phyloP scores from a whole-genome alignment of 73 alveolate species.

The Stentor roeselii region DNA sequence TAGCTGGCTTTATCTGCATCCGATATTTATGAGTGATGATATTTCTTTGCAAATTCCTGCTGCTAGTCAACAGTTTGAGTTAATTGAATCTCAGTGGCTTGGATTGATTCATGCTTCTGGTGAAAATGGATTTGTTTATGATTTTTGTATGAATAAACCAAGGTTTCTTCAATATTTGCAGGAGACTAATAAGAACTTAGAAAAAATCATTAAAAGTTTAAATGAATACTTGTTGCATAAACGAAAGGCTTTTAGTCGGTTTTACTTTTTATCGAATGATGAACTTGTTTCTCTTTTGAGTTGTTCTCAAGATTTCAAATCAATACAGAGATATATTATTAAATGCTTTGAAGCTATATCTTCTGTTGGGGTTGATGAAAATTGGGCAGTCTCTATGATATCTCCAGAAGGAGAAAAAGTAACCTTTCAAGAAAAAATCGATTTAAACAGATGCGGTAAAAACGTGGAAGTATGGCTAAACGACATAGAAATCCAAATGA shows the following conservation, averaged over 20 bases:
- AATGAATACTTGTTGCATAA: constrained; percentile 77
- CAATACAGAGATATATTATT: constrained; percentile 70
- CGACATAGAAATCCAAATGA: constrained; percentile 59
- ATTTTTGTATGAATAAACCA: constrained; percentile 63
- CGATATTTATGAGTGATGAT: constrained; percentile 81
- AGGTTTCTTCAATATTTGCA: constrained; percentile 53
- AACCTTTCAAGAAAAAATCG: constrained; percentile 48
- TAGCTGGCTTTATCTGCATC: constrained; percentile 83
- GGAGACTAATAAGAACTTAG: constrained; percentile 74
- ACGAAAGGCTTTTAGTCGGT: constrained; percentile 87
- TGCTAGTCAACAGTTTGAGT: constrained; percentile 66
- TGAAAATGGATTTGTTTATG: constrained; percentile 70
- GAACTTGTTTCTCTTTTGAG: constrained; percentile 97
- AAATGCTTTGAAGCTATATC: constrained; percentile 66
- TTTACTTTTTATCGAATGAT: constrained; percentile 99
- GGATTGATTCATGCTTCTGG: constrained; percentile 58
- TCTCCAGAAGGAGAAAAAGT: constrained; percentile 77
- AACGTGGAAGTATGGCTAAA: constrained; percentile 68
- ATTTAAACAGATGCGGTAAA: constrained; percentile 62
- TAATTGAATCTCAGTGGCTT: constrained; percentile 72
- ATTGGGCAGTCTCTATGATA: constrained; percentile 41
- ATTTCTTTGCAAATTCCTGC: constrained; percentile 73
- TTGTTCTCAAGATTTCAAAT: constrained; percentile 87
- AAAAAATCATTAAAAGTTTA: constrained; percentile 73
- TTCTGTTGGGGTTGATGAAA: constrained; percentile 43